These are phyloP conservation scores for Cronartium ribicola DNA, from an alignment of 1,284 basidiomycete genomes.

Conservation along the genomic window DNA sequence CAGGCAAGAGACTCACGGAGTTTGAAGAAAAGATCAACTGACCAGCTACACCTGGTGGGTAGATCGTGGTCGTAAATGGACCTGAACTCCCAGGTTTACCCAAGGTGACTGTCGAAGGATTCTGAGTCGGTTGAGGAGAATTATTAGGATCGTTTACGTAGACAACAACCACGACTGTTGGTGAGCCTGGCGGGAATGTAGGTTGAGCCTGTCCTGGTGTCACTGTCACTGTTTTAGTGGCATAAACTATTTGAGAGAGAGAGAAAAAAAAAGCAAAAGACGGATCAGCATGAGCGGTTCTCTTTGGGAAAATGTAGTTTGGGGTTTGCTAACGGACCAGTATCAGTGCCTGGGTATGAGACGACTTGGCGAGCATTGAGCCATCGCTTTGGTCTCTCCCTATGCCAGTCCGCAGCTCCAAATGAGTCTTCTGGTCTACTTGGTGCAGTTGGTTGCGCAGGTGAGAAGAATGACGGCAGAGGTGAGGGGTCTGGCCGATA, in stretches of 20 bases:
- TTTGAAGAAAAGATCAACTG: not conserved
- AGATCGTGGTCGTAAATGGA: not conserved
- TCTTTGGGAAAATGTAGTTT: not conserved
- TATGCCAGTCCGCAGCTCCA: not conserved
- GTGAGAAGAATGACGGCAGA: not conserved
- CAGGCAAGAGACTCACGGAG: not conserved
- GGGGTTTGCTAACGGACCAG: not conserved
- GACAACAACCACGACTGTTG: not conserved
- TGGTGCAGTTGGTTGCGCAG: not conserved
- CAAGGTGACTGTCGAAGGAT: not conserved
- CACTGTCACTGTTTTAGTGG: not conserved
- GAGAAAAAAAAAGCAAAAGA: not conserved
- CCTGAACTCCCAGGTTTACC: not conserved
- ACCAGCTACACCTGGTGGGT: not conserved
- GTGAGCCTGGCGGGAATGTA: not conserved
- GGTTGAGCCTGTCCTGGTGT: not conserved
- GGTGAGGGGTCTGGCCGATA: not conserved
- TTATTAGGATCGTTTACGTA: not conserved
- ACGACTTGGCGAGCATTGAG: not conserved
- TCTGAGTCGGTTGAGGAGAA: not conserved
- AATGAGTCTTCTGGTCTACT: not conserved
- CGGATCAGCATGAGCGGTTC: not conserved
- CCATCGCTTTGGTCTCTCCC: not conserved
- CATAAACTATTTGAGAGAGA: not conserved
- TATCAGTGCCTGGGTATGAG: conserved; percentile 3